Conservation (phyloP, 495 filamentous ascomycete species). For the Glarea lozoyensis region DNA sequence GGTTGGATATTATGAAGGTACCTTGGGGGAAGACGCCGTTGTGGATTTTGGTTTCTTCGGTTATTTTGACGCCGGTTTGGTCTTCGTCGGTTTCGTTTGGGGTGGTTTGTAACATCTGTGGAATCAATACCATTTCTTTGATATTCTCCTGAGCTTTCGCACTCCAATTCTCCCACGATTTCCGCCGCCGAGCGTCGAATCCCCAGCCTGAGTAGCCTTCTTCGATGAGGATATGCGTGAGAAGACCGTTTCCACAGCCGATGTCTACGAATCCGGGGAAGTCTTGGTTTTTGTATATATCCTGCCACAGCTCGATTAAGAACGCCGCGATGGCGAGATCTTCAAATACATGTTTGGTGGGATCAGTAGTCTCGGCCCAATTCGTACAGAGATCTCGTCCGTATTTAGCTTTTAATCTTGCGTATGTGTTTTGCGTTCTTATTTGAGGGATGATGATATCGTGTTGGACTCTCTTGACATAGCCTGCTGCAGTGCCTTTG, state of each 20-base stretch:
- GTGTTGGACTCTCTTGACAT: conserved; percentile 65
- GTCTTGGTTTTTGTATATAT: conserved; percentile 55
- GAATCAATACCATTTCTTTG: conserved; percentile 67
- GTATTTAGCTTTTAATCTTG: conserved; percentile 69
- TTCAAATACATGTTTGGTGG: conserved; percentile 88
- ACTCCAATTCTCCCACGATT: conserved; percentile 72
- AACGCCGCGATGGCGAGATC: conserved; percentile 91
- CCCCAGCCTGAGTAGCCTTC: conserved; percentile 86
- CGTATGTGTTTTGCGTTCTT: conserved; percentile 70
- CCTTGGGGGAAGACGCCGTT: conserved; percentile 62
- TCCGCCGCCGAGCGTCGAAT: conserved; percentile 77
- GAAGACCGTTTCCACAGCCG: conserved; percentile 88
- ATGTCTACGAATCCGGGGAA: conserved; percentile 95
- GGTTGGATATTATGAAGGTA: conserved; percentile 93
- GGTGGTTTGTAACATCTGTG: conserved; percentile 32
- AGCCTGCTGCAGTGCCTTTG: conserved; percentile 49
- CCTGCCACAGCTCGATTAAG: conserved; percentile 81
- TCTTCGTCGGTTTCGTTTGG: background rate
- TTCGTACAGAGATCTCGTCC: conserved; percentile 51
- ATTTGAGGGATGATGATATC: conserved; percentile 69
- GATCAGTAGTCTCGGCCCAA: conserved; percentile 85
- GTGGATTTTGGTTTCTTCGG: conserved; percentile 34
- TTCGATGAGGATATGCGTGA: conserved; percentile 73
- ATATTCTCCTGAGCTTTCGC: conserved; percentile 43
- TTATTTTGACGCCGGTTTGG: background rate